phyloP scores from a whole-genome alignment of 257 asterid genomes.

The Fraxinus anomala region DNA sequence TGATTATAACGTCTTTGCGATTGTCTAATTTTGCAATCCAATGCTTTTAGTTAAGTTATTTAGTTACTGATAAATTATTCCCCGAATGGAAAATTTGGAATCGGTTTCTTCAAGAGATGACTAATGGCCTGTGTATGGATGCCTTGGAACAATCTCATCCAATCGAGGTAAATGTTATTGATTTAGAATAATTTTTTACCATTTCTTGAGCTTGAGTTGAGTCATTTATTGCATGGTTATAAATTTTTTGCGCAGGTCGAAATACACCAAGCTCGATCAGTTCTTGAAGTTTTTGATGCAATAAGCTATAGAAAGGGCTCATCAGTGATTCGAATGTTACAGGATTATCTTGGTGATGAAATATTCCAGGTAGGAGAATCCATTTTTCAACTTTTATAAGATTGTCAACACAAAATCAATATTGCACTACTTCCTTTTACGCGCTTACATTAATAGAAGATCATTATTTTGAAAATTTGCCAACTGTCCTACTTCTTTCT shows the following conservation, averaged over 20 bases:
- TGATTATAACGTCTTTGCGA: background rate
- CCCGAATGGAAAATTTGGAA: constrained; percentile 54
- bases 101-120: constrained; percentile 36
- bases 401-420: background rate
- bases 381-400: background rate
- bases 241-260: constrained; percentile 33
- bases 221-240: constrained; percentile 1
- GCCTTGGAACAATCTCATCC: constrained; percentile 51
- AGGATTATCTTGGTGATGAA: constrained; percentile 44
- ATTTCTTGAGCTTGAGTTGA: background rate
- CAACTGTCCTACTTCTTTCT: constrained; percentile 7
- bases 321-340: constrained; percentile 43
- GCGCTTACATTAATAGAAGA: background rate
- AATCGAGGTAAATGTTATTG: constrained; percentile 36
- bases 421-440: background rate
- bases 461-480: background rate
- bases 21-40: constrained; percentile 10
- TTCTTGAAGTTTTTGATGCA: constrained; percentile 44
- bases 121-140: constrained; percentile 39
- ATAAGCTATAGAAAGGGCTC: constrained; percentile 46
- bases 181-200: background rate
- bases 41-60: constrained; percentile 42
- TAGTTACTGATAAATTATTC: constrained; percentile 40
- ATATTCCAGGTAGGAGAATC: constrained; percentile 38
- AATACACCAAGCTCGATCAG: constrained; percentile 39